Conservation (phyloP, 1,284 basidiomycete species). For the Malassezia restricta region DNA sequence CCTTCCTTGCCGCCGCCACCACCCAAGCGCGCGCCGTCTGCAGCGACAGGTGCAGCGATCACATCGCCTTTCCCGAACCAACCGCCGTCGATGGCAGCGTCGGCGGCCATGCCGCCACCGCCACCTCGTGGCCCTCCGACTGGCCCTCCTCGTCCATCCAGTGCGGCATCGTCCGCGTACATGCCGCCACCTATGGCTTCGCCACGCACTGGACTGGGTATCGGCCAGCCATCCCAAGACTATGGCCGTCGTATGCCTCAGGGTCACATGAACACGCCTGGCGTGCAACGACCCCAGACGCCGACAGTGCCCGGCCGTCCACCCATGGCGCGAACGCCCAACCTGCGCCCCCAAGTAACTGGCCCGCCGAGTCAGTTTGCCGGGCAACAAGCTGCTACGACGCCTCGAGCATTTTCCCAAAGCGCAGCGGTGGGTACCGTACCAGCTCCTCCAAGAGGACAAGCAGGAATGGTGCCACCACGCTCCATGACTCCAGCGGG, state of each 20-base stretch:
- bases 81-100: constrained; percentile 17
- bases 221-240: constrained; percentile 11
- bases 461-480: constrained; percentile 23
- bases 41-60: constrained; percentile 49
- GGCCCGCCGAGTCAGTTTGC: constrained; percentile 11
- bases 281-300: constrained; percentile 10
- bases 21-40: constrained; percentile 29
- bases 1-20: constrained; percentile 37
- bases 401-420: constrained; percentile 1
- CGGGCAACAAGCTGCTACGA: not conserved
- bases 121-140: constrained; percentile 33
- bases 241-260: not conserved
- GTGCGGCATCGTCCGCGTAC: not conserved
- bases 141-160: constrained; percentile 2
- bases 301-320: constrained; percentile 9
- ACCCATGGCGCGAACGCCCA: not conserved
- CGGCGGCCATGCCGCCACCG: constrained; percentile 12
- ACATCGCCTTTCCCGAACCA: constrained; percentile 76
- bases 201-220: constrained; percentile 2
- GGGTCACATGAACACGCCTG: not conserved
- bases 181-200: not conserved
- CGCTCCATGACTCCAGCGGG: constrained; percentile 35
- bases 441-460: constrained; percentile 22
- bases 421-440: not conserved
- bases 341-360: constrained; percentile 7